These are phyloP conservation scores for Phytophthora hibernalis DNA, from an alignment of 352 stramenopile genomes.

Conservation along the genomic window DNA sequence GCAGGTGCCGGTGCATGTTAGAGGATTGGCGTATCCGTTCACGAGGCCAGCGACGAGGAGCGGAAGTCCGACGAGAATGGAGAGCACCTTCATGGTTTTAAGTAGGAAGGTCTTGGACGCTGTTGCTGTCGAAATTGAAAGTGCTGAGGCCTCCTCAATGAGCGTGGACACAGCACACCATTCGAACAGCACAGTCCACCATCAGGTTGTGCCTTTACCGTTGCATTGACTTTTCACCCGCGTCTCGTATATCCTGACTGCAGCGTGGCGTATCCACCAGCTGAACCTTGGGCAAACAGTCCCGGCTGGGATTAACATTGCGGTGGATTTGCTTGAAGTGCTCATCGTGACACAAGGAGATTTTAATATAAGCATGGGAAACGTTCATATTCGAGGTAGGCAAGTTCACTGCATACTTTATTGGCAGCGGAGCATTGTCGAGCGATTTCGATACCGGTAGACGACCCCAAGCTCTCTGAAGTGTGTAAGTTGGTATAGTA, in stretches of 20 bases:
- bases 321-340: constrained; percentile 1
- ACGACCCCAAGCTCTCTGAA: too few species aligned
- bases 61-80: constrained; percentile 13
- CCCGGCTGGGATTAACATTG: neutral
- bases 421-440: too few species aligned
- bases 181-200: neutral
- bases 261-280: neutral
- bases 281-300: neutral
- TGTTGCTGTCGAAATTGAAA: constrained; percentile 9
- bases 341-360: too few species aligned
- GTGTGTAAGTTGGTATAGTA: too few species aligned
- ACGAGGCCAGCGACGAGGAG: constrained; percentile 24
- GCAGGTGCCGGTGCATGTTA: constrained; percentile 35
- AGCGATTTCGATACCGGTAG: too few species aligned
- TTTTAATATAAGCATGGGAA: too few species aligned
- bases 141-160: neutral
- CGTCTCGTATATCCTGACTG: neutral
- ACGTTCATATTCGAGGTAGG: too few species aligned
- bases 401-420: too few species aligned
- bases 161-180: neutral
- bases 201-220: neutral
- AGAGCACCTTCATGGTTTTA: neutral
- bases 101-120: neutral
- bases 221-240: neutral
- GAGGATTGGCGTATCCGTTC: constrained; percentile 29